Percentiles rank a stretch among this genome's conserved stretches.
phyloP scores from a whole-genome alignment of 176 grass and related monocot species.

The Thalia dealbata region DNA sequence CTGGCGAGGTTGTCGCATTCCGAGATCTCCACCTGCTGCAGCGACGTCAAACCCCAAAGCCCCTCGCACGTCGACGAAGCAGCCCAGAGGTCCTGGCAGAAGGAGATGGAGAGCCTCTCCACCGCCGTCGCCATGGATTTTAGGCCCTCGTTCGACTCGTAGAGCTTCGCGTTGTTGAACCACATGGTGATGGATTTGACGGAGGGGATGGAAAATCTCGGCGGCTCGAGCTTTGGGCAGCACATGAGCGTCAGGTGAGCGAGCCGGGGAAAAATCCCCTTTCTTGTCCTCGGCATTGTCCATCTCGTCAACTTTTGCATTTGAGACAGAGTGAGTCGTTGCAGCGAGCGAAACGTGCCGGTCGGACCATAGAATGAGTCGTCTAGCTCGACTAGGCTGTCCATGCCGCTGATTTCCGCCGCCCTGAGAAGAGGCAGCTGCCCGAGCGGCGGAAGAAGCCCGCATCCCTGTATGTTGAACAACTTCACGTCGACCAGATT shows the following conservation, averaged over 20 bases:
- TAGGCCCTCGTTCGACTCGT: neutral
- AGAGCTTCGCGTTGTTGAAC: conserved; percentile 28
- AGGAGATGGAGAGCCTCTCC: conserved; percentile 15
- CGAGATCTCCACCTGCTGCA: conserved; percentile 35
- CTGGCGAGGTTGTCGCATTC: conserved; percentile 25
- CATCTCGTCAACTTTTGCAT: conserved; percentile 40
- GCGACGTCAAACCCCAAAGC: conserved; percentile 24
- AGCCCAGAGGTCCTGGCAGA: conserved; percentile 27
- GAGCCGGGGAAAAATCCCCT: conserved; percentile 33
- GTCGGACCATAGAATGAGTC: conserved; percentile 11
- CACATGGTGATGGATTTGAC: conserved; percentile 33
- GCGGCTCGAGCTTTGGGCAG: conserved; percentile 40
- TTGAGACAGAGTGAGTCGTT: conserved; percentile 39
- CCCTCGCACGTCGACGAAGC: conserved; percentile 19
- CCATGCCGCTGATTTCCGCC: conserved; percentile 37
- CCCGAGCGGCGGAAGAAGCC: conserved; percentile 30
- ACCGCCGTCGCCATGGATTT: neutral
- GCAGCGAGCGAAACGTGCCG: conserved; percentile 26
- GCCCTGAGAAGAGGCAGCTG: conserved; percentile 26
- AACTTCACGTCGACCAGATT: conserved; percentile 40
- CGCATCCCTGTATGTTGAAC: conserved; percentile 36
- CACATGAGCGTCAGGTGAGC: conserved; percentile 19
- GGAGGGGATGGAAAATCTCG: conserved; percentile 21
- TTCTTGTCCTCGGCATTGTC: neutral
- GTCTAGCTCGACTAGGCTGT: conserved; percentile 21